Evolutionary conservation across 257 asterid genomes (phyloP).

Genomic region (Capsicum rhomboideum): DNA sequence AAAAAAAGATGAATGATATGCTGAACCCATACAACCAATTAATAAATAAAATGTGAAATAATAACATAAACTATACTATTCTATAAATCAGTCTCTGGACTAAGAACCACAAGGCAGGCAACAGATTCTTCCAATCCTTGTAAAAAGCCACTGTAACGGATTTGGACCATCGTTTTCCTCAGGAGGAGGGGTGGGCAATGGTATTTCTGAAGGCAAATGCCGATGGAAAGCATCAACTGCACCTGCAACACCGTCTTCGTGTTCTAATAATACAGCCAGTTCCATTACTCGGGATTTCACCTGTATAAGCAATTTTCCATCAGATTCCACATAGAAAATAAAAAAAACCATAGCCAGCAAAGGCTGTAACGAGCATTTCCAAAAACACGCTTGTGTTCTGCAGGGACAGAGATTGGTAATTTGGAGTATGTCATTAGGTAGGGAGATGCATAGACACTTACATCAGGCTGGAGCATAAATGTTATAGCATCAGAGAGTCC

Average conservation of each 20-base stretch:
- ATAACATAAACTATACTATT: constrained; percentile 12
- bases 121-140: constrained; percentile 65
- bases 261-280: constrained; percentile 46
- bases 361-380: not conserved
- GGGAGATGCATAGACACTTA: constrained; percentile 1
- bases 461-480: constrained; percentile 97
- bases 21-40: constrained; percentile 4
- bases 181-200: constrained; percentile 34
- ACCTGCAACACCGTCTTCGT: constrained; percentile 88
- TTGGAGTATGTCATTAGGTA: not conserved
- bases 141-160: constrained; percentile 78
- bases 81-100: not conserved
- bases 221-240: constrained; percentile 93
- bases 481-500: constrained; percentile 80
- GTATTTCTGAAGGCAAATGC: constrained; percentile 66
- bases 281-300: constrained; percentile 74
- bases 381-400: not conserved
- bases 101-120: constrained; percentile 49
- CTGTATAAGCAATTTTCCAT: constrained; percentile 21
- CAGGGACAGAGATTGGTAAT: not conserved
- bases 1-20: not conserved
- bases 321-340: not conserved
- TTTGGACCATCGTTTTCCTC: constrained; percentile 41
- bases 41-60: constrained; percentile 18
- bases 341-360: not conserved